phyloP scores from a whole-genome alignment of 2,329 filamentous ascomycete genomes.

The Bipolaris zeicola region DNA sequence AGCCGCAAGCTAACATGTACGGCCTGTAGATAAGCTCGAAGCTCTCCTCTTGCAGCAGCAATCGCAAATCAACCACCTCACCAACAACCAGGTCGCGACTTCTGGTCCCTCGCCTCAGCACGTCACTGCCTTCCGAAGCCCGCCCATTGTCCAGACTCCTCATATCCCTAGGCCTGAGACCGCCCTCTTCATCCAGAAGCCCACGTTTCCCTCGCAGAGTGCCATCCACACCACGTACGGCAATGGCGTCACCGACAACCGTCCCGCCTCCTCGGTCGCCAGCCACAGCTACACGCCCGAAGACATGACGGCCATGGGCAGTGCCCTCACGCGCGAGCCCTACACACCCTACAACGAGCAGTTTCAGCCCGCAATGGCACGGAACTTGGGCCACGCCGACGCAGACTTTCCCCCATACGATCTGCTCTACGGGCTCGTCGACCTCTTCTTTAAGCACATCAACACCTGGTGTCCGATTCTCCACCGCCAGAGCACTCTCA shows the following conservation, averaged over 20 bases:
- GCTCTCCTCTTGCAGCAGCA: slow-evolving; percentile 53
- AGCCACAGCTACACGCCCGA: slow-evolving; percentile 42
- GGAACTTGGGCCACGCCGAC: slow-evolving; percentile 41
- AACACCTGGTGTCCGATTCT: slow-evolving; percentile 81
- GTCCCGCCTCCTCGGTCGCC: slow-evolving; percentile 29
- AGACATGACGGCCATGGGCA: slow-evolving; percentile 29
- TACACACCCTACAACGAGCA: slow-evolving; percentile 41
- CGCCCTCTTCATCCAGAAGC: slow-evolving; percentile 55
- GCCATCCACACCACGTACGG: slow-evolving; percentile 41
- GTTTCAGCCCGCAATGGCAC: slow-evolving; percentile 36
- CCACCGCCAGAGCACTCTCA: slow-evolving; percentile 81
- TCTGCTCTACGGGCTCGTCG: slow-evolving; percentile 63
- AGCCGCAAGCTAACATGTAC: slow-evolving; percentile 9
- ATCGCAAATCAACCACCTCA: slow-evolving; percentile 53
- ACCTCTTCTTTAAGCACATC: slow-evolving; percentile 68
- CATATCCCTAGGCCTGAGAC: slow-evolving; percentile 53
- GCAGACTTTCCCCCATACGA: slow-evolving; percentile 64
- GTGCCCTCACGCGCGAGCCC: slow-evolving; percentile 34
- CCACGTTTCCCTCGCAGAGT: slow-evolving; percentile 44
- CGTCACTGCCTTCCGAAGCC: slow-evolving; percentile 41
- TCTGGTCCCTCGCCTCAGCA: slow-evolving; percentile 41
- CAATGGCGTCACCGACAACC: slow-evolving; percentile 47
- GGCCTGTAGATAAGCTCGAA: slow-evolving; percentile 53
- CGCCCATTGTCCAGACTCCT: slow-evolving; percentile 47
- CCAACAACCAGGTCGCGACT: slow-evolving; percentile 32